phyloP scores from a whole-genome alignment of 2,329 filamentous ascomycete species.

The Trichothecium sympodiale region DNA sequence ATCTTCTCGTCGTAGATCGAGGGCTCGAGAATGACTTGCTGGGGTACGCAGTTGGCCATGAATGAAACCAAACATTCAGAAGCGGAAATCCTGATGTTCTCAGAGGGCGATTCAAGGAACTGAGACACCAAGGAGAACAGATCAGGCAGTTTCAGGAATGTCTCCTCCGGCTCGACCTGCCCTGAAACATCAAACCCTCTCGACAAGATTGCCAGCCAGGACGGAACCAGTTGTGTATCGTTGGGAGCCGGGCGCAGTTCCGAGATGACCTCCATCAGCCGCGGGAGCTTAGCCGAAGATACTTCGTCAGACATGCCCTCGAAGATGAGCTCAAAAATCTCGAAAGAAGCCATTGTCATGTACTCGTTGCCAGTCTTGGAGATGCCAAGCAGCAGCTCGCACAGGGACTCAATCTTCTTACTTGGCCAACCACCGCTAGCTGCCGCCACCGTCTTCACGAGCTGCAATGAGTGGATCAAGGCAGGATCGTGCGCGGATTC shows the following conservation, averaged over 20 bases:
- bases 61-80: constrained; percentile 94
- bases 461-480: constrained; percentile 82
- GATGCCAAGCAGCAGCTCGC: constrained; percentile 79
- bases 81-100: constrained; percentile 89
- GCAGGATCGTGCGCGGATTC: constrained; percentile 62
- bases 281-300: constrained; percentile 79
- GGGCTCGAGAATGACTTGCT: constrained; percentile 72
- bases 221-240: constrained; percentile 86
- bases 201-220: constrained; percentile 93
- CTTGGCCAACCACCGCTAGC: constrained; percentile 92
- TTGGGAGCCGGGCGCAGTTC: constrained; percentile 86
- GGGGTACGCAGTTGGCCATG: constrained; percentile 78
- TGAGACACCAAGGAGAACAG: constrained; percentile 69
- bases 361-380: constrained; percentile 88
- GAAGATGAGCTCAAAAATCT: constrained; percentile 96
- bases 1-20: constrained; percentile 89
- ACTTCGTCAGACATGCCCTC: constrained; percentile 80
- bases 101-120: constrained; percentile 77
- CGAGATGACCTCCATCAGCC: constrained; percentile 80
- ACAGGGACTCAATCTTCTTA: constrained; percentile 86
- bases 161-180: constrained; percentile 79
- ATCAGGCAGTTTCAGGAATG: constrained; percentile 79
- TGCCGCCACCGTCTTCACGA: constrained; percentile 79
- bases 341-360: constrained; percentile 91
- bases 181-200: constrained; percentile 89